Evolutionary conservation across 495 filamentous ascomycete genomes (phyloP).

Genomic region (Neurospora sp.): DNA sequence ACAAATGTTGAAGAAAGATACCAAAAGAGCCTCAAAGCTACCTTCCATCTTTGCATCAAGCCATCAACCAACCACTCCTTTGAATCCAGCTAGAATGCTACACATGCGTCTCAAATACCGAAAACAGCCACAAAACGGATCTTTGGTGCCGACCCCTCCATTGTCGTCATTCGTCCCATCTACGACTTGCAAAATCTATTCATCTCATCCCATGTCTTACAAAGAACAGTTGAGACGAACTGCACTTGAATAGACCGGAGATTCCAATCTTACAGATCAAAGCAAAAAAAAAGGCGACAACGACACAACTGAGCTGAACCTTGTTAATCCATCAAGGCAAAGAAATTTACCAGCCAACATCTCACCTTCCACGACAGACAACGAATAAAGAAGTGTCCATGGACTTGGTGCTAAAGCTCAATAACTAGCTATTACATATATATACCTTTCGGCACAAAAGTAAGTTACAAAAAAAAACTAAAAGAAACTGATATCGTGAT

Average conservation of each 20-base stretch:
- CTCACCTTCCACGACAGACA: too few species aligned
- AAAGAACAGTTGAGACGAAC: neutral
- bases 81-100: neutral
- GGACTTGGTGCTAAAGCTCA: too few species aligned
- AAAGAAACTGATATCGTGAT: too few species aligned
- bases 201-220: neutral
- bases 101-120: neutral
- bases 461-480: too few species aligned
- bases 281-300: too few species aligned
- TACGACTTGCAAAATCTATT: neutral
- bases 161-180: neutral
- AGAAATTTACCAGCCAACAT: too few species aligned
- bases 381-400: too few species aligned
- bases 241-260: neutral
- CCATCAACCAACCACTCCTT: neutral
- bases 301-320: too few species aligned
- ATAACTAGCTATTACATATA: too few species aligned
- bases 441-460: too few species aligned
- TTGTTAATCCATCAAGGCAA: too few species aligned
- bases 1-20: too few species aligned
- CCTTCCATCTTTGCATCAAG: neutral
- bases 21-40: neutral
- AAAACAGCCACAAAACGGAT: neutral
- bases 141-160: neutral
- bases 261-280: neutral